Percentiles rank a stretch among this genome's conserved stretches.
Evolutionary conservation across 108 stramenopile genomes (phyloP).

Genomic region (Skeletonema menzelii): DNA sequence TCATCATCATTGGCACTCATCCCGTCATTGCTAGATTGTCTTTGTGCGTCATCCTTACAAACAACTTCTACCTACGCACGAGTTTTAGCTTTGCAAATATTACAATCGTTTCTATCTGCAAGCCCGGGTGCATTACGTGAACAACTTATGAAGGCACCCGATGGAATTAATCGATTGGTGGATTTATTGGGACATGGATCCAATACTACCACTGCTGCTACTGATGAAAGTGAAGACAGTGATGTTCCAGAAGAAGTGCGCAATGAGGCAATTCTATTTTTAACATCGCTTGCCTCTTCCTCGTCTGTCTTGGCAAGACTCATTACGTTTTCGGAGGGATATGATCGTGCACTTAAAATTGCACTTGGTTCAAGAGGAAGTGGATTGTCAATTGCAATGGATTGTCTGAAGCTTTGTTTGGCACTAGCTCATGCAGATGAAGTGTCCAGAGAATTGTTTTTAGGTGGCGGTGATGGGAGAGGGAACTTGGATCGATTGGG

Average conservation of each 20-base stretch:
- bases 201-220: neutral
- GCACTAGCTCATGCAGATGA: slow-evolving; percentile 56
- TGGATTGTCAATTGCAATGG: slow-evolving; percentile 52
- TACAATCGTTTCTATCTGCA: slow-evolving; percentile 39
- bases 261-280: slow-evolving; percentile 64
- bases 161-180: slow-evolving; percentile 74
- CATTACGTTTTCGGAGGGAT: slow-evolving; percentile 73
- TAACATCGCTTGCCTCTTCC: slow-evolving; percentile 49
- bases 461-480: slow-evolving; percentile 47
- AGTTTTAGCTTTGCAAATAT: slow-evolving; percentile 60
- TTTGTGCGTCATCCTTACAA: slow-evolving; percentile 18
- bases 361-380: slow-evolving; percentile 43
- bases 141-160: slow-evolving; percentile 75
- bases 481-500: slow-evolving; percentile 59
- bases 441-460: slow-evolving; percentile 54
- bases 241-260: slow-evolving; percentile 60
- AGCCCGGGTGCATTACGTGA: slow-evolving; percentile 44
- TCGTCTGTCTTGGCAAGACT: slow-evolving; percentile 60
- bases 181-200: slow-evolving; percentile 53
- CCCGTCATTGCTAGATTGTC: slow-evolving; percentile 55
- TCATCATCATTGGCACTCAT: slow-evolving; percentile 14
- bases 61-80: slow-evolving; percentile 49
- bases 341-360: slow-evolving; percentile 54
- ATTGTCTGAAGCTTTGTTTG: slow-evolving; percentile 58
- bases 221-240: neutral